Conservation (phyloP, 2,329 filamentous ascomycete species). For the Colletotrichum sp. region DNA sequence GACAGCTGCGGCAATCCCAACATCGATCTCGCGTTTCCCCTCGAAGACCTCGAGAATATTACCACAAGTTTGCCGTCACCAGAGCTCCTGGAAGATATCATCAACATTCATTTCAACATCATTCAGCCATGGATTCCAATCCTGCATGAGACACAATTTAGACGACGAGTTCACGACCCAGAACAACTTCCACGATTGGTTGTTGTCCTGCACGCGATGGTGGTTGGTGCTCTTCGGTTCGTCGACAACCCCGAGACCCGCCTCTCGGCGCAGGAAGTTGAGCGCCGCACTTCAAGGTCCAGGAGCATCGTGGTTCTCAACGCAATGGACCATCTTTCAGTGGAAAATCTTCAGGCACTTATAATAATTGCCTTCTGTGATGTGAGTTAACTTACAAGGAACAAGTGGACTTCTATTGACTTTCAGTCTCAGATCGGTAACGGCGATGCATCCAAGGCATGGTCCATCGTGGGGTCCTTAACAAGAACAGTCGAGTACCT, state of each 20-base stretch:
- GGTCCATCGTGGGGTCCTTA: slow-evolving; percentile 22
- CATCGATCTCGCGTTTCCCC: slow-evolving; percentile 20
- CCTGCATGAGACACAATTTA: slow-evolving; percentile 35
- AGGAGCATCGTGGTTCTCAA: slow-evolving; percentile 31
- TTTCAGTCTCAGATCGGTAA: slow-evolving; percentile 12
- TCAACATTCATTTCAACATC: slow-evolving; percentile 36
- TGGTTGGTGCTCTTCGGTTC: slow-evolving; percentile 29
- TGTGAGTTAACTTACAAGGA: slow-evolving; percentile 24
- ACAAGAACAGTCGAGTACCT: slow-evolving; percentile 24
- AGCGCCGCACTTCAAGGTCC: slow-evolving; percentile 13
- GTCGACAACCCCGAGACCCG: slow-evolving; percentile 28
- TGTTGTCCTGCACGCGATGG: slow-evolving; percentile 41
- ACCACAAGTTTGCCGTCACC: slow-evolving; percentile 26
- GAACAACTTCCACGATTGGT: slow-evolving; percentile 29
- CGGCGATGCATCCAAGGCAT: slow-evolving; percentile 22
- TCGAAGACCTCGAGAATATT: slow-evolving; percentile 27
- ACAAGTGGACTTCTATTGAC: neutral
- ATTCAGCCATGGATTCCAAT: slow-evolving; percentile 47
- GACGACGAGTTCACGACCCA: slow-evolving; percentile 28
- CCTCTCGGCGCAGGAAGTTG: slow-evolving; percentile 22
- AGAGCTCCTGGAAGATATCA: slow-evolving; percentile 21
- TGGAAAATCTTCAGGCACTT: slow-evolving; percentile 40
- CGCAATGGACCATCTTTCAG: slow-evolving; percentile 36
- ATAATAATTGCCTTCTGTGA: slow-evolving; percentile 42
- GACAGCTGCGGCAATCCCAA: slow-evolving; percentile 28